Percentiles rank a stretch among this genome's conserved stretches.
Conservation (phyloP, 106 monocot genomes). For the Acanthochlamys bracteata region DNA sequence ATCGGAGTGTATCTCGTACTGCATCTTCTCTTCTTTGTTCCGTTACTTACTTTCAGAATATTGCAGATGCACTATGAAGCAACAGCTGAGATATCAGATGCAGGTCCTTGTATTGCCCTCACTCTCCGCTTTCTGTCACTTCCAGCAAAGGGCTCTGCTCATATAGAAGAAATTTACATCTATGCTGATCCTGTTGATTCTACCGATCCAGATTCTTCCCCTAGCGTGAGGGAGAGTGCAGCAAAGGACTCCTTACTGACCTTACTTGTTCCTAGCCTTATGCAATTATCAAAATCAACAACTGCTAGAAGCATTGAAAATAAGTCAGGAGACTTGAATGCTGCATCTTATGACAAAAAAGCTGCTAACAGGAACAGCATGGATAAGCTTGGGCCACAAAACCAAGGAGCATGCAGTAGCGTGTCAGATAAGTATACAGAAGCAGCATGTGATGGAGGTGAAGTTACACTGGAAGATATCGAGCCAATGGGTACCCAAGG, state of each 20-base stretch:
- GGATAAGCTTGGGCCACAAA: not conserved
- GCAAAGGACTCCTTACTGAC: constrained; percentile 53
- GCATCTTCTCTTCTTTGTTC: constrained; percentile 9
- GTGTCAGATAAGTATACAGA: not conserved
- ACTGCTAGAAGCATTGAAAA: not conserved
- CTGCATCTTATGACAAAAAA: constrained; percentile 4
- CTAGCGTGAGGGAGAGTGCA: constrained; percentile 8
- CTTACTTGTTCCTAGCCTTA: constrained; percentile 69
- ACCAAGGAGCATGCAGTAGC: constrained; percentile 3
- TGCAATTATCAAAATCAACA: constrained; percentile 55
- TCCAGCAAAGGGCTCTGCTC: constrained; percentile 44
- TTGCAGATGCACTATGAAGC: constrained; percentile 75
- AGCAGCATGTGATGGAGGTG: not conserved
- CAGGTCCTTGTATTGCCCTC: constrained; percentile 53
- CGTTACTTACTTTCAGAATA: not conserved
- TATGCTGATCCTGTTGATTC: constrained; percentile 72
- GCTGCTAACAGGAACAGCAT: constrained; percentile 12
- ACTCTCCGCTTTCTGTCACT: constrained; percentile 79
- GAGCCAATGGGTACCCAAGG: constrained; percentile 2
- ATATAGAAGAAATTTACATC: constrained; percentile 78
- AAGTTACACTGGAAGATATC: not conserved
- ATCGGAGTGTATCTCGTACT: not conserved
- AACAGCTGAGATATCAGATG: constrained; percentile 84
- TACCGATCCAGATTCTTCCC: constrained; percentile 16
- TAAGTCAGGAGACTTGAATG: not conserved